Evolutionary conservation across 495 filamentous ascomycete genomes (phyloP).

Genomic region (Evansstolkia leycettana): DNA sequence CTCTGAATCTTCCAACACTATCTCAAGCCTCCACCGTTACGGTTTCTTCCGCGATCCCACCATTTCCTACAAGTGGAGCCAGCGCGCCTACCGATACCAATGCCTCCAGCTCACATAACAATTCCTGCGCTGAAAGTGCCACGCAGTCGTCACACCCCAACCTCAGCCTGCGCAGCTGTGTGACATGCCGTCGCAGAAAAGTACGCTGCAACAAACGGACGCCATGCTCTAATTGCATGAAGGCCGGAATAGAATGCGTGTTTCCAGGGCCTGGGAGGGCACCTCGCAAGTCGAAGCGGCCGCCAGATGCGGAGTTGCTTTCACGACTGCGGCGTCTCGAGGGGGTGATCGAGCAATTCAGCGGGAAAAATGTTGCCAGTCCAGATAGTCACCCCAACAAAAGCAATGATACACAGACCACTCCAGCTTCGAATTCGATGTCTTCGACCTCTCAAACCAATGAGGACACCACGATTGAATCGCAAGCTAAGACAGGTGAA

Average conservation of each 20-base stretch:
- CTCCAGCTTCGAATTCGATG: background rate
- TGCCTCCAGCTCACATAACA: too few species aligned
- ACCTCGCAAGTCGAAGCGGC: constrained; percentile 53
- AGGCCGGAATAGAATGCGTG: constrained; percentile 66
- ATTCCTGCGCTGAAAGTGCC: too few species aligned
- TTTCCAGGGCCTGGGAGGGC: constrained; percentile 77
- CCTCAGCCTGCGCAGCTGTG: constrained; percentile 62
- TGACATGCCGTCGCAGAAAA: constrained; percentile 74
- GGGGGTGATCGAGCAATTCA: constrained; percentile 63
- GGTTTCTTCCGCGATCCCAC: too few species aligned
- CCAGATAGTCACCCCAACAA: constrained; percentile 3
- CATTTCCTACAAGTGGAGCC: too few species aligned
- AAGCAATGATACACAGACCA: too few species aligned
- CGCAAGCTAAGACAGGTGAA: background rate
- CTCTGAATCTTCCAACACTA: too few species aligned
- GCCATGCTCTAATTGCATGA: constrained; percentile 76
- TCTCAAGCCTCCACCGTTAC: too few species aligned
- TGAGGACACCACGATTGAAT: background rate
- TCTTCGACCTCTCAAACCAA: background rate
- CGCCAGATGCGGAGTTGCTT: constrained; percentile 64
- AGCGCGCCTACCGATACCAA: too few species aligned
- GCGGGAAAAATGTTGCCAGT: constrained; percentile 11
- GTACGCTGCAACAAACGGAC: constrained; percentile 77
- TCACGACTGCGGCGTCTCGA: constrained; percentile 68
- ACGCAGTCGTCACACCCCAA: constrained; percentile 6